Conservation (phyloP, 441 rosid genomes). For the Erodium texanum region DNA sequence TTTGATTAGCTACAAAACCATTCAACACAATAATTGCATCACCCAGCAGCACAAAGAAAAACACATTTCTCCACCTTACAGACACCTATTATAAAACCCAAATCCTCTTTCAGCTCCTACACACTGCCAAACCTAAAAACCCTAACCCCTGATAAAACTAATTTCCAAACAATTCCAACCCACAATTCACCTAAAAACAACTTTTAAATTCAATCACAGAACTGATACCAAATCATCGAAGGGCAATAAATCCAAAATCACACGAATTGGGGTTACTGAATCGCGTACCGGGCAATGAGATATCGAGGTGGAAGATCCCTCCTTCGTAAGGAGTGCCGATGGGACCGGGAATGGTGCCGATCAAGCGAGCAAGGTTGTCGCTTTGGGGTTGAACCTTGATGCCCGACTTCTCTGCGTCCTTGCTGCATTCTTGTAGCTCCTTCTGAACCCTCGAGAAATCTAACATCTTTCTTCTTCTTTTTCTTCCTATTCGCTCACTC, state of each 20-base stretch:
- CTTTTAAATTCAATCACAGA: neutral
- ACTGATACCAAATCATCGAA: no score
- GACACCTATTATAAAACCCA: neutral
- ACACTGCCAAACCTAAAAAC: no score
- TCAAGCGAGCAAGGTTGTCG: conserved; percentile 59
- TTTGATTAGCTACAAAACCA: no score
- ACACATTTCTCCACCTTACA: neutral
- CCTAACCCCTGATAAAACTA: neutral
- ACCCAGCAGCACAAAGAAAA: neutral
- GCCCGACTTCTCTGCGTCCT: conserved; percentile 63
- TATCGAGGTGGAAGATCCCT: conserved; percentile 83
- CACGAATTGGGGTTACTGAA: neutral
- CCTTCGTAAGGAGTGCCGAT: conserved; percentile 96
- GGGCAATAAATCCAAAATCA: no score
- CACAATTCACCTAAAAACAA: neutral
- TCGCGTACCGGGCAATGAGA: conserved; percentile 61
- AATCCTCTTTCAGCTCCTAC: no score
- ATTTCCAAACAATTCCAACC: neutral
- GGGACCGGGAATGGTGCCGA: conserved; percentile 89
- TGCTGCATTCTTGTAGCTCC: conserved; percentile 91
- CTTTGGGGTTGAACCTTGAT: conserved; percentile 65
- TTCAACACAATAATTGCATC: no score
- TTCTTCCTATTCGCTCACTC: no score
- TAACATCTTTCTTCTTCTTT: conserved; percentile 37
- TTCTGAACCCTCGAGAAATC: conserved; percentile 83